Evolutionary conservation across 495 filamentous ascomycete species (phyloP).

Genomic region (Aspergillus conjunctus): DNA sequence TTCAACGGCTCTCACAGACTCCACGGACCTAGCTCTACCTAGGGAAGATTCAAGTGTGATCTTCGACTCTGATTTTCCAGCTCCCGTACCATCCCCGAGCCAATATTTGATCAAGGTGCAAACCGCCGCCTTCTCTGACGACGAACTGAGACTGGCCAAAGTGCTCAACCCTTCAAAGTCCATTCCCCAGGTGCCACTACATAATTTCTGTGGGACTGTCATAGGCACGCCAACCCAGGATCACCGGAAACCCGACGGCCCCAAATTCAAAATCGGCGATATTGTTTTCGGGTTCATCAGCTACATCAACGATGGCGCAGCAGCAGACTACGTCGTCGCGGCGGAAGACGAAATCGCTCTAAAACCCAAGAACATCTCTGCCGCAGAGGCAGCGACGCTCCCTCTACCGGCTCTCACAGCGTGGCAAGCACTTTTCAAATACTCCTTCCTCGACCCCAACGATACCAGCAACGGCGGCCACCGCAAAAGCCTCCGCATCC

Average conservation of each 20-base stretch:
- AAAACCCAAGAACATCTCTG: slow-evolving; percentile 50
- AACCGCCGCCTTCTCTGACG: slow-evolving; percentile 57
- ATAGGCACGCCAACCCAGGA: slow-evolving; percentile 50
- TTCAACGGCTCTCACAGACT: slow-evolving; percentile 25
- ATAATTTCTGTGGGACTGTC: slow-evolving; percentile 59
- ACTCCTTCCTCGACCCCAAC: slow-evolving; percentile 41
- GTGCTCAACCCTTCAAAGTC: slow-evolving; percentile 45
- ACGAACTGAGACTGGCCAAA: slow-evolving; percentile 53
- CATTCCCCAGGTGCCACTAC: slow-evolving; percentile 54
- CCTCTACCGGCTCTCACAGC: slow-evolving; percentile 58
- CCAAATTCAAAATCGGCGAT: slow-evolving; percentile 52
- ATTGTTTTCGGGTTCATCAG: slow-evolving; percentile 55
- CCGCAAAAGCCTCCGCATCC: slow-evolving; percentile 25
- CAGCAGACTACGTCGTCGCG: slow-evolving; percentile 54
- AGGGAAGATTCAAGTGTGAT: slow-evolving; percentile 31
- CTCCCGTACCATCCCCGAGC: slow-evolving; percentile 37
- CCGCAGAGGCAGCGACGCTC: slow-evolving; percentile 53
- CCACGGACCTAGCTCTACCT: slow-evolving; percentile 14
- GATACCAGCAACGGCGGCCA: slow-evolving; percentile 11
- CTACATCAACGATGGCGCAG: slow-evolving; percentile 52
- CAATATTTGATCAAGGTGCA: slow-evolving; percentile 64
- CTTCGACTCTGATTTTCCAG: slow-evolving; percentile 42
- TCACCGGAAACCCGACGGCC: slow-evolving; percentile 33
- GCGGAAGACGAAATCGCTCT: slow-evolving; percentile 51
- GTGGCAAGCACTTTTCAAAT: slow-evolving; percentile 61